Evolutionary conservation across 768 basidiomycete genomes (phyloP).

Genomic region (Cystofilobasidium capitatum): DNA sequence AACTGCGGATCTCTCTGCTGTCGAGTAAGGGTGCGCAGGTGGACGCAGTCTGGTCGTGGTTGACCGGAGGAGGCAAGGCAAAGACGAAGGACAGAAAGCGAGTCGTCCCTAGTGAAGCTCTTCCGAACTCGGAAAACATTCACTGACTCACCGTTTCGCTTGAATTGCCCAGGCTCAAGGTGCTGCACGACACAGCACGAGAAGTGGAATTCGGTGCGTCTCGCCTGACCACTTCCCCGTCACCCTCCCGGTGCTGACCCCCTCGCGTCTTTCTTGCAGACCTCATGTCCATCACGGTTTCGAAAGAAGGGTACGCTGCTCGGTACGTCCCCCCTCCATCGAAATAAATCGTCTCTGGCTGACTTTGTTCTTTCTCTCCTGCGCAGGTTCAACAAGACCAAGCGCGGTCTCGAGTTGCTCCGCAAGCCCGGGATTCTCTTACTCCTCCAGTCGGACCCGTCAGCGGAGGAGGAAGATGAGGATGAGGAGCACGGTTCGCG

Average conservation of each 20-base stretch:
- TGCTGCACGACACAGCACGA: background rate
- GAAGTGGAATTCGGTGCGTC: conserved; percentile 14
- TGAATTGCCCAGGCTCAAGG: background rate
- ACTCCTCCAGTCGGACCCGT: background rate
- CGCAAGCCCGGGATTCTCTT: background rate
- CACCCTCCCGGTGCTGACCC: background rate
- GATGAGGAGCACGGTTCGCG: background rate
- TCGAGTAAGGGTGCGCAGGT: background rate
- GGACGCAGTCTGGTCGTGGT: conserved; percentile 12
- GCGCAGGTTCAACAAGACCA: background rate
- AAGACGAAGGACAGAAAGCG: background rate
- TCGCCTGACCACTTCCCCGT: background rate
- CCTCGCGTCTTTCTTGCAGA: background rate
- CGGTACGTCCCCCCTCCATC: background rate
- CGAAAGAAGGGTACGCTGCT: background rate
- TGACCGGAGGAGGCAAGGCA: background rate
- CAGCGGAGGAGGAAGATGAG: background rate
- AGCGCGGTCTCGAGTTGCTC: background rate
- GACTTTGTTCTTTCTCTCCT: background rate
- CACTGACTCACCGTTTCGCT: background rate
- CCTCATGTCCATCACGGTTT: conserved; percentile 6
- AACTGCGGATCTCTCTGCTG: conserved; percentile 6
- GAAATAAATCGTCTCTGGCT: background rate
- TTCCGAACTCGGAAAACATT: too few relatives aligned
- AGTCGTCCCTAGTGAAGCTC: background rate